A percentile compares a stretch with the other conserved stretches of the same genome.
These are phyloP conservation scores for Talaromyces wortmannii DNA, from an alignment of 495 filamentous ascomycete genomes.

Conservation along the genomic window DNA sequence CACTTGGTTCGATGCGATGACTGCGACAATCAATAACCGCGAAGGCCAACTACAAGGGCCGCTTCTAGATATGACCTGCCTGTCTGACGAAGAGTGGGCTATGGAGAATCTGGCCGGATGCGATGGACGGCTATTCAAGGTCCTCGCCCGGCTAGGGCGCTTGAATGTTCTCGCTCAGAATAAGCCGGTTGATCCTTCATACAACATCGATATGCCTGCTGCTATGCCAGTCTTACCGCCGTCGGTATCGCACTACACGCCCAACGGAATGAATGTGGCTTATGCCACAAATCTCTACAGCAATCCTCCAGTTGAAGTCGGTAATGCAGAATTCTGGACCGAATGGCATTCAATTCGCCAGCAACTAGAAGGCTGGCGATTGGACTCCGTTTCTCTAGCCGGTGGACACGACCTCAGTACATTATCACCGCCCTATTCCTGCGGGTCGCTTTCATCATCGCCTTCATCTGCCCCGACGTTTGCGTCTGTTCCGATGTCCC, in stretches of 20 bases:
- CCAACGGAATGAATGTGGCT: slow-evolving; percentile 9
- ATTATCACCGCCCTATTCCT: slow-evolving; percentile 15
- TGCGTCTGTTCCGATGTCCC: slow-evolving; percentile 22
- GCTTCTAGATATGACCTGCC: slow-evolving; percentile 59
- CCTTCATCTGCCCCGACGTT: slow-evolving; percentile 28
- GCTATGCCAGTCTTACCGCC: slow-evolving; percentile 31
- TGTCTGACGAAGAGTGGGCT: slow-evolving; percentile 63
- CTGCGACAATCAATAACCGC: slow-evolving; percentile 83
- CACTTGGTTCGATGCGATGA: slow-evolving; percentile 94
- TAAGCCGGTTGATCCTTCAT: slow-evolving; percentile 36
- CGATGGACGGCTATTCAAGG: slow-evolving; percentile 72
- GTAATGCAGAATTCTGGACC: slow-evolving; percentile 58
- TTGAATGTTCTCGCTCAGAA: slow-evolving; percentile 86
- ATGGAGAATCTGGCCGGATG: slow-evolving; percentile 87
- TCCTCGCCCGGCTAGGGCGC: slow-evolving; percentile 70
- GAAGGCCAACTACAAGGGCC: slow-evolving; percentile 77
- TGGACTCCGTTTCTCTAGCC: slow-evolving; percentile 34
- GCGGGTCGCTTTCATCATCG: slow-evolving; percentile 20
- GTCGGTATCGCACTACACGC: slow-evolving; percentile 23
- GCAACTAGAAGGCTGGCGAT: slow-evolving; percentile 74
- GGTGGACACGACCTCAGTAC: slow-evolving; percentile 5
- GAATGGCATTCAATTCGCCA: slow-evolving; percentile 79
- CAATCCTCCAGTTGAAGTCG: slow-evolving; percentile 12
- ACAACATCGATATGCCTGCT: slow-evolving; percentile 19
- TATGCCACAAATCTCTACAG: slow-evolving; percentile 23